Evolutionary conservation across 208 protist species (phyloP).

Genomic region (Leishmania aethiopica): DNA sequence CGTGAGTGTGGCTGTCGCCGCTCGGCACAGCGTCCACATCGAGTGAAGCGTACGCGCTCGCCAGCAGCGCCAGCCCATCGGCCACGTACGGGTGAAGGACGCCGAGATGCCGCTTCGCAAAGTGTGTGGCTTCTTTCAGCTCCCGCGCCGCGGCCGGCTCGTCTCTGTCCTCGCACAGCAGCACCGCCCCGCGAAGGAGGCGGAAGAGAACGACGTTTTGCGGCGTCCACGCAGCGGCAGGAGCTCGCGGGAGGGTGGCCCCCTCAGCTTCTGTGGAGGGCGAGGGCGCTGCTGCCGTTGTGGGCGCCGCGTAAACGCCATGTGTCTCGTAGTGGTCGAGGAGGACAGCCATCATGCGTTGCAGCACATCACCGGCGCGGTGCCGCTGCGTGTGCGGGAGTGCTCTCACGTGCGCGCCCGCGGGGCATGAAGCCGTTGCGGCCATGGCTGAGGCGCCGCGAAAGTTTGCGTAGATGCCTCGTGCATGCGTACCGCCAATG

Average conservation of each 20-base stretch:
- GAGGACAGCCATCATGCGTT: conserved; percentile 33
- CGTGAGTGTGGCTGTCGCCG: background rate
- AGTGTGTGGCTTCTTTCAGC: conserved; percentile 39
- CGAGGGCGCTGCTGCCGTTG: background rate
- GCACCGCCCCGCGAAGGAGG: conserved; percentile 40
- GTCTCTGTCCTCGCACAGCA: conserved; percentile 49
- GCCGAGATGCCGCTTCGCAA: conserved; percentile 34
- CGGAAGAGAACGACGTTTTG: conserved; percentile 44
- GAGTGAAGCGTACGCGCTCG: conserved; percentile 26
- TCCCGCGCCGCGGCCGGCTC: conserved; percentile 38
- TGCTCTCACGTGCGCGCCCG: background rate
- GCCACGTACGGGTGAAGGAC: conserved; percentile 36
- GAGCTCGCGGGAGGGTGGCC: background rate
- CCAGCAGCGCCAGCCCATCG: conserved; percentile 28
- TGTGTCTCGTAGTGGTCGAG: conserved; percentile 27
- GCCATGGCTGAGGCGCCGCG: background rate
- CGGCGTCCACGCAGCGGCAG: conserved; percentile 36
- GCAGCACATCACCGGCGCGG: conserved; percentile 30
- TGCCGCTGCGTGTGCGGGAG: conserved; percentile 19
- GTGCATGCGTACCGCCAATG: background rate
- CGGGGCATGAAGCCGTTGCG: background rate
- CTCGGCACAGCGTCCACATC: conserved; percentile 27
- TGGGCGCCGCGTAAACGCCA: background rate
- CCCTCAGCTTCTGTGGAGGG: background rate
- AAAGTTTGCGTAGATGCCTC: background rate